These are phyloP conservation scores for Monascus ruber DNA, from an alignment of 2,329 filamentous ascomycete species.

Conservation along the genomic window DNA sequence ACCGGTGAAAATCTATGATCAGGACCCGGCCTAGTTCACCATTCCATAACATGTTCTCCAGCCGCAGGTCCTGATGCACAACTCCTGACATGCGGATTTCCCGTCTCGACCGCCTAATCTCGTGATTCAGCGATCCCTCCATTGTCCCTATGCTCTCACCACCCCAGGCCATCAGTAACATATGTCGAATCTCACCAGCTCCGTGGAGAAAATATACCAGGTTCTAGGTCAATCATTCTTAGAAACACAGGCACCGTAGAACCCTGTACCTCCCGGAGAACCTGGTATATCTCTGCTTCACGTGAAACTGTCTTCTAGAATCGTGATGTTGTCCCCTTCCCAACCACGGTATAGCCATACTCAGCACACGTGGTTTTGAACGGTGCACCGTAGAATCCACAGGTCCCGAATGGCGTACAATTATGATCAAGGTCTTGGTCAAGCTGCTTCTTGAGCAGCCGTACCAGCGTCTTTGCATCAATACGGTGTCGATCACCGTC, in stretches of 20 bases:
- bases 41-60: not conserved
- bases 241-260: constrained; percentile 12
- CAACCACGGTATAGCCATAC: constrained; percentile 1
- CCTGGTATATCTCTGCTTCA: constrained; percentile 8
- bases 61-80: not conserved
- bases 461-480: constrained; percentile 4
- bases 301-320: constrained; percentile 9
- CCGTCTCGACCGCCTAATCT: not conserved
- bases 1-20: not conserved
- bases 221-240: constrained; percentile 5
- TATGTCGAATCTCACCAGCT: not conserved
- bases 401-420: constrained; percentile 11
- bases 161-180: not conserved
- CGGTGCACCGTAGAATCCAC: constrained; percentile 12
- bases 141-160: not conserved
- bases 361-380: constrained; percentile 13
- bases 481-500: constrained; percentile 6
- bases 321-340: constrained; percentile 10
- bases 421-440: constrained; percentile 12
- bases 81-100: not conserved
- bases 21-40: not conserved
- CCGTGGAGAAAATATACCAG: too few relatives aligned
- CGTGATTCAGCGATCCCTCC: not conserved
- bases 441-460: constrained; percentile 11
- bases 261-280: constrained; percentile 8